These are phyloP conservation scores for Parathielavia appendiculata DNA, from an alignment of 495 filamentous ascomycete genomes.

Conservation along the genomic window DNA sequence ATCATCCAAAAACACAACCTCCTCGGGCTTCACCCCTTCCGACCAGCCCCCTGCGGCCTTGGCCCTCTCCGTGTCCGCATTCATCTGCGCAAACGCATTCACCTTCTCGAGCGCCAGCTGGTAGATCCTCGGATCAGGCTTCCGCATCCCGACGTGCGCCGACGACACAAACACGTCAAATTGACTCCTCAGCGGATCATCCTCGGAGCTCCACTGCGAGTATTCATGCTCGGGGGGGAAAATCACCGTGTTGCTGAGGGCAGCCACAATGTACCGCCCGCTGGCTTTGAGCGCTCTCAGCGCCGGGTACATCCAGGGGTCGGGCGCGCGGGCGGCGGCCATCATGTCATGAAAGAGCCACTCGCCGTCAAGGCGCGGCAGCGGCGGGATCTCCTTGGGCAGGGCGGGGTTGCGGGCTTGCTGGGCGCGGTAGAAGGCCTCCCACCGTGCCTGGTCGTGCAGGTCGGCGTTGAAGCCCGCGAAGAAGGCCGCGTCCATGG, in stretches of 20 bases:
- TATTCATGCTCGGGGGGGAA: conserved; percentile 66
- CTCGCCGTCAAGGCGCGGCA: conserved; percentile 73
- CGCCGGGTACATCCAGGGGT: conserved; percentile 84
- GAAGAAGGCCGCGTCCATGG: conserved; percentile 70
- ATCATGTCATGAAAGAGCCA: conserved; percentile 93
- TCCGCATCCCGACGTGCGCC: conserved; percentile 82
- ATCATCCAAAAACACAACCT: conserved; percentile 89
- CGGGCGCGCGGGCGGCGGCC: conserved; percentile 60
- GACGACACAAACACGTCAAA: conserved; percentile 83
- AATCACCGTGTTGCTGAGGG: conserved; percentile 82
- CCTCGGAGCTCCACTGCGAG: conserved; percentile 29
- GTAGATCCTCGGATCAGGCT: conserved; percentile 82
- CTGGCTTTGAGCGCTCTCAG: conserved; percentile 60
- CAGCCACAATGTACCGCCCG: conserved; percentile 67
- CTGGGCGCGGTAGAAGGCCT: conserved; percentile 37
- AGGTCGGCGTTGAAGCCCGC: conserved; percentile 70
- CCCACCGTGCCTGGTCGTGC: conserved; percentile 60
- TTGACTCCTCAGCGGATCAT: conserved; percentile 48
- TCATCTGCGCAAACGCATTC: conserved; percentile 51
- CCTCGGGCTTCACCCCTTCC: conserved; percentile 53
- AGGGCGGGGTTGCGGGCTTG: conserved; percentile 32
- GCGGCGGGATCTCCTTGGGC: conserved; percentile 48
- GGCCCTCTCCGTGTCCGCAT: conserved; percentile 33
- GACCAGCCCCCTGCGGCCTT: conserved; percentile 41
- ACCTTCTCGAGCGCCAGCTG: conserved; percentile 61